phyloP scores from a whole-genome alignment of 1,284 basidiomycete species.

The Tilletia horrida region DNA sequence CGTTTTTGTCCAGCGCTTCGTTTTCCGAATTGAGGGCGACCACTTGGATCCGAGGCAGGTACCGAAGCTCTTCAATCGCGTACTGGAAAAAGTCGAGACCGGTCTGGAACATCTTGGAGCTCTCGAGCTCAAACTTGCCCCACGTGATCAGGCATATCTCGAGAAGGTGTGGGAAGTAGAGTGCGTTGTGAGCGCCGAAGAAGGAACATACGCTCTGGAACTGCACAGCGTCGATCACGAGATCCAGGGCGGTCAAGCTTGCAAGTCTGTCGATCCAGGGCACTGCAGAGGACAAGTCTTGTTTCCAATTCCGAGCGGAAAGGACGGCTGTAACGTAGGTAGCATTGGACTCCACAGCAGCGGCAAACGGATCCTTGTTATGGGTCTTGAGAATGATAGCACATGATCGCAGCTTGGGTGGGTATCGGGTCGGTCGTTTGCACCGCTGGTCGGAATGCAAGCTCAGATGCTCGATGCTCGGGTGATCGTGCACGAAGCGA shows the following conservation, averaged over 20 bases:
- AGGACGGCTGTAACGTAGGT: neutral
- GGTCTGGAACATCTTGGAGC: neutral
- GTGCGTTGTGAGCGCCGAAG: neutral
- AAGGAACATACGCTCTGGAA: neutral
- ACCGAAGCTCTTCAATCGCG: constrained; percentile 2
- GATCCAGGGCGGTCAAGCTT: constrained; percentile 3
- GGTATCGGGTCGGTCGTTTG: constrained; percentile 1
- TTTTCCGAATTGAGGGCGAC: constrained; percentile 10
- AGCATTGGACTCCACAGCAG: neutral
- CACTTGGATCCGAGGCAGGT: neutral
- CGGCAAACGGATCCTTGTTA: constrained; percentile 9
- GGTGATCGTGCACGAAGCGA: constrained; percentile 8
- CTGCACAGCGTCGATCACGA: neutral
- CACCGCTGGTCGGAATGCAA: neutral
- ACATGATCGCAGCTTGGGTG: constrained; percentile 8
- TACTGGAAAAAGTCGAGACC: neutral
- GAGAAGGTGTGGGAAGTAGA: constrained; percentile 3
- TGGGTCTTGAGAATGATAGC: neutral
- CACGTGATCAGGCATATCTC: neutral
- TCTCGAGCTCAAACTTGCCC: neutral
- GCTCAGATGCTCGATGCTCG: constrained; percentile 9
- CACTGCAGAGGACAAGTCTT: neutral
- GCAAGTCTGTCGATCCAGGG: neutral
- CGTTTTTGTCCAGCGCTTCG: neutral
- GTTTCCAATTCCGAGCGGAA: neutral